These are phyloP conservation scores for Vitis labrusca DNA, from an alignment of 164 flowering plant genomes.

Conservation along the genomic window DNA sequence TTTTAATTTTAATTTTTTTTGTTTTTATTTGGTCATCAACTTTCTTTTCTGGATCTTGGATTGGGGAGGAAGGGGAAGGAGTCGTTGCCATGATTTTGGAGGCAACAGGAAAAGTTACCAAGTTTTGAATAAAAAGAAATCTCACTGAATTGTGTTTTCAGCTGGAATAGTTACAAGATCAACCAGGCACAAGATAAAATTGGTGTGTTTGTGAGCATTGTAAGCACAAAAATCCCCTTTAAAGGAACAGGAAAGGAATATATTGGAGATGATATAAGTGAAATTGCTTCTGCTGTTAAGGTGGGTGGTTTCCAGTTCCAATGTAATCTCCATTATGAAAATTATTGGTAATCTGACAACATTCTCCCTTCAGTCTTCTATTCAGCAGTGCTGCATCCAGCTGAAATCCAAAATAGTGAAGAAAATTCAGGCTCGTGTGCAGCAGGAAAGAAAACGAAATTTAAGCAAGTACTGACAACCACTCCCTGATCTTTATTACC, in stretches of 20 bases:
- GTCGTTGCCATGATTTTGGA: no score
- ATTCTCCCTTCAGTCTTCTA: constrained; percentile 53
- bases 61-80: no score
- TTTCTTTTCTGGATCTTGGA: no score
- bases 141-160: constrained; percentile 32
- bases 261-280: constrained; percentile 96
- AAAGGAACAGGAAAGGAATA: constrained; percentile 99
- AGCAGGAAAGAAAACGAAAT: constrained; percentile 90
- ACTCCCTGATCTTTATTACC: background rate
- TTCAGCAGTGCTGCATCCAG: constrained; percentile 91
- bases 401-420: constrained; percentile 85
- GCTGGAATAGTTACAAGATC: constrained; percentile 95
- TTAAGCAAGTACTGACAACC: constrained; percentile 57
- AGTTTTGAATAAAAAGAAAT: background rate
- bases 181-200: constrained; percentile 95
- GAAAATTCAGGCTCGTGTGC: constrained; percentile 95
- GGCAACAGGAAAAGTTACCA: no score
- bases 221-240: constrained; percentile 97
- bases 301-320: constrained; percentile 27
- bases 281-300: constrained; percentile 95
- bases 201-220: constrained; percentile 96
- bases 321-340: background rate
- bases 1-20: background rate
- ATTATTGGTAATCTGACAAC: constrained; percentile 17
- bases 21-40: background rate